A percentile compares a stretch with the other conserved stretches of the same genome.
These are phyloP conservation scores for Globisporangium recalcitrans DNA, from an alignment of 352 stramenopile genomes.

Conservation along the genomic window DNA sequence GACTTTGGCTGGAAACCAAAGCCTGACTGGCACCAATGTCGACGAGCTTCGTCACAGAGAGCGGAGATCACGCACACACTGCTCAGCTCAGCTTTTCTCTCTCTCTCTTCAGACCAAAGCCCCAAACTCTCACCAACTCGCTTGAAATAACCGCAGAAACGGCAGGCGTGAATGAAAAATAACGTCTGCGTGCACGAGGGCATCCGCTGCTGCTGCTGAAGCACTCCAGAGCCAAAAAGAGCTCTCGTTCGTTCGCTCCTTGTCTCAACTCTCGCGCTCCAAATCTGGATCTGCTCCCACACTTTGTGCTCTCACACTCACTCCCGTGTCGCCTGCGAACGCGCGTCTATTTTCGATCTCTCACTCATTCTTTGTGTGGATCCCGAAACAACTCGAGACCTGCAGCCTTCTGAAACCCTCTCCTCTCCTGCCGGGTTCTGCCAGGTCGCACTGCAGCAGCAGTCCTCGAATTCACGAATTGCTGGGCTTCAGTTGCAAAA, in stretches of 20 bases:
- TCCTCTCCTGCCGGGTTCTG: neutral
- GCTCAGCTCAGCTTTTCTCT: neutral
- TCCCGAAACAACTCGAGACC: neutral
- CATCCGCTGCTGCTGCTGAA: neutral
- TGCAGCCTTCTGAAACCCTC: neutral
- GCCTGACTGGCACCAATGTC: neutral
- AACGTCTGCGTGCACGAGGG: neutral
- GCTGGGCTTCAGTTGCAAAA: neutral
- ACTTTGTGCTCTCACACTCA: neutral
- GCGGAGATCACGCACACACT: neutral
- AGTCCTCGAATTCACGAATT: too few relatives aligned
- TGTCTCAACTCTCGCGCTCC: neutral
- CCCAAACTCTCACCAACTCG: neutral
- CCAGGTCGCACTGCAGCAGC: conserved; percentile 8
- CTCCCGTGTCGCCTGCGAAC: conserved; percentile 3
- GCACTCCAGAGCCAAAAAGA: neutral
- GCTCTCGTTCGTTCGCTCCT: neutral
- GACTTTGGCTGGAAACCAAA: neutral
- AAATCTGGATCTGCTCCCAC: neutral
- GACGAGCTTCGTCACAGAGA: neutral
- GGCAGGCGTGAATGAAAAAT: conserved; percentile 3
- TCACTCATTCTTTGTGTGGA: neutral
- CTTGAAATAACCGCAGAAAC: conserved; percentile 8
- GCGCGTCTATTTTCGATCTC: neutral
- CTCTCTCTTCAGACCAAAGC: neutral